phyloP scores from a whole-genome alignment of 129 eudicot species.

The Helichrysum umbraculigerum region DNA sequence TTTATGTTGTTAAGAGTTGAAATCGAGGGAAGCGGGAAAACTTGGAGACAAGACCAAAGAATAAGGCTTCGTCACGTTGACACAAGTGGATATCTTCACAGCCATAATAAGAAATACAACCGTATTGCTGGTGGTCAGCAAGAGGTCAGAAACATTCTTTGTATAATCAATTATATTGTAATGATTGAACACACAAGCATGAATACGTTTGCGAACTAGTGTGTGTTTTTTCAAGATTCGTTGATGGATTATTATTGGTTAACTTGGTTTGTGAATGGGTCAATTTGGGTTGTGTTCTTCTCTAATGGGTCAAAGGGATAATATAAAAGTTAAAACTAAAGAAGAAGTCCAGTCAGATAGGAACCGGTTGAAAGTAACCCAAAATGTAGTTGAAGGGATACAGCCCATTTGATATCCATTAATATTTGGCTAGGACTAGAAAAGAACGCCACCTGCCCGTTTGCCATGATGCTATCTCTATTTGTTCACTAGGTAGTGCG shows the following conservation, averaged over 20 bases:
- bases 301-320: not conserved
- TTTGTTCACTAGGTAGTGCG: not conserved
- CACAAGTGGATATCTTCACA: slow-evolving; percentile 90
- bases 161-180: not conserved
- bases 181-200: not conserved
- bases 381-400: not conserved
- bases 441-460: not conserved
- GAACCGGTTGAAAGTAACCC: not conserved
- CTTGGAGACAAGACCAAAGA: slow-evolving; percentile 95
- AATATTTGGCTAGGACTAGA: not conserved
- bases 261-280: not conserved
- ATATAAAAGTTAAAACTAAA: not conserved
- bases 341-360: not conserved
- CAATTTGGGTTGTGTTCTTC: not conserved
- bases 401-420: not conserved
- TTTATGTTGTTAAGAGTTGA: slow-evolving; percentile 55
- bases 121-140: slow-evolving; percentile 99
- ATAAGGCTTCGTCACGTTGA: slow-evolving; percentile 88
- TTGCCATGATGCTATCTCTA: not conserved
- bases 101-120: slow-evolving; percentile 88
- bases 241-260: not conserved
- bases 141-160: slow-evolving; percentile 63
- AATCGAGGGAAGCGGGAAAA: slow-evolving; percentile 91
- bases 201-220: not conserved
- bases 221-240: not conserved